Evolutionary conservation across 176 grass and related monocot genomes (phyloP), one percentile per base, ranked within the genome.

Genomic region (Musa schizocarpa): DNA sequence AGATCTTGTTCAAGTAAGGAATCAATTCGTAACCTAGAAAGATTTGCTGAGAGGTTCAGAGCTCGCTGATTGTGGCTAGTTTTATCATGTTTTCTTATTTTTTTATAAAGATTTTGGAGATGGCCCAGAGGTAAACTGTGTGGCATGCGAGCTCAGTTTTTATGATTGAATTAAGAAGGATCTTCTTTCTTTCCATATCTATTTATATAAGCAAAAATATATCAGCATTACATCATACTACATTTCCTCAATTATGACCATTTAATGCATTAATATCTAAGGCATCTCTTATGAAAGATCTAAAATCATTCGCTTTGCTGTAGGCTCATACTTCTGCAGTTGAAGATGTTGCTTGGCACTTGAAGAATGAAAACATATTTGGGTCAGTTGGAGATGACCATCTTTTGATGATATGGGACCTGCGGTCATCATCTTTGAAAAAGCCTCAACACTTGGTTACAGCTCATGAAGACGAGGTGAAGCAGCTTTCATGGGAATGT

Each of bases 261-360:
- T 48, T 43, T 13, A 19, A 50, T 50, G 0, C 0, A 34, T 34
- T 13, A 14, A 50, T 11, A 9, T 17, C 67, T 50, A 19, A 12
- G 22, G 16, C 1, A 24, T 9, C 43, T 50, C 27, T 16, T n/a
- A 69, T 2, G 6, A 50, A 19, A 43, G 34, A 17, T 54, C 23
- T 73, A 50, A 54, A 55, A 23, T 74, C 14, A 8, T 10, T 8
- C 34, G 10, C 23, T 56, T 34, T 76, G 53, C 73, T 88, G 56
- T 77, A 99, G 95, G 95, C 82, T 81, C 95, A 99, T 69, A 67
- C 93, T 71, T 86, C 83, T 82, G 8, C 71, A 4, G 88, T 99
- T 71, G 95, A 99, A 85, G 95, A 99, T 89, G 90, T 99, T 72
- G 86, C 88, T 67, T 99, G 95, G 95, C 90, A 99, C 80, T 53